A percentile compares a stretch with the other conserved stretches of the same genome.
Conservation (phyloP, 1,284 basidiomycete genomes). For the Athelia psychrophila region DNA sequence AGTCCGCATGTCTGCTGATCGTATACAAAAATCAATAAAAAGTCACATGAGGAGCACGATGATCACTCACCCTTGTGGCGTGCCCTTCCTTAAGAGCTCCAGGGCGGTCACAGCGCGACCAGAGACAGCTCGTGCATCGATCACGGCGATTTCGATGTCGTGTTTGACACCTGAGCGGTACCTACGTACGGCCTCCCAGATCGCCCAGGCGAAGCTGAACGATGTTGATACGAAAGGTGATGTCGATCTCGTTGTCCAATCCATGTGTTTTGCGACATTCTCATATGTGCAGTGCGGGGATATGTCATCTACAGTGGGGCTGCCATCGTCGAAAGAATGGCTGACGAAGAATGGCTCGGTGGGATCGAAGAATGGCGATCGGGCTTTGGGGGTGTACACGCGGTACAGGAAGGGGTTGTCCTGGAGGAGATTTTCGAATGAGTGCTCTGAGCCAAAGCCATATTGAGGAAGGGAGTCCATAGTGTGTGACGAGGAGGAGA, state of each 20-base stretch:
- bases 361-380: slow-evolving; percentile 47
- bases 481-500: slow-evolving; percentile 11
- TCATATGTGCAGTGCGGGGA: slow-evolving; percentile 42
- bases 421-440: slow-evolving; percentile 57
- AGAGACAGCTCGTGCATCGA: slow-evolving; percentile 59
- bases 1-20: slow-evolving; percentile 54
- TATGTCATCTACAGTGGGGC: slow-evolving; percentile 27
- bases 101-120: slow-evolving; percentile 60
- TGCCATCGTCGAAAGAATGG: slow-evolving; percentile 53
- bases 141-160: slow-evolving; percentile 71
- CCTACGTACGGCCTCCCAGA: slow-evolving; percentile 76
- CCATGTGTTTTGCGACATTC: slow-evolving; percentile 66
- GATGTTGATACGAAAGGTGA: slow-evolving; percentile 72
- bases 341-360: slow-evolving; percentile 62
- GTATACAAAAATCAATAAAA: slow-evolving; percentile 6
- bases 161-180: slow-evolving; percentile 69
- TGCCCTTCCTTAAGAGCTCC: slow-evolving; percentile 51
- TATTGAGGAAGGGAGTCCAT: slow-evolving; percentile 56
- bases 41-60: slow-evolving; percentile 1
- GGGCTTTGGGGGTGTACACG: slow-evolving; percentile 68
- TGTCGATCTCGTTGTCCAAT: slow-evolving; percentile 67
- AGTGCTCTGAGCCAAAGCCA: slow-evolving; percentile 61
- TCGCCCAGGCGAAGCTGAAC: slow-evolving; percentile 75
- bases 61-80: slow-evolving; percentile 49
- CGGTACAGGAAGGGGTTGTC: slow-evolving; percentile 67